These are phyloP conservation scores for Backusella macrospora DNA, from an alignment of 192 early-diverging fungal species.

Conservation along the genomic window DNA sequence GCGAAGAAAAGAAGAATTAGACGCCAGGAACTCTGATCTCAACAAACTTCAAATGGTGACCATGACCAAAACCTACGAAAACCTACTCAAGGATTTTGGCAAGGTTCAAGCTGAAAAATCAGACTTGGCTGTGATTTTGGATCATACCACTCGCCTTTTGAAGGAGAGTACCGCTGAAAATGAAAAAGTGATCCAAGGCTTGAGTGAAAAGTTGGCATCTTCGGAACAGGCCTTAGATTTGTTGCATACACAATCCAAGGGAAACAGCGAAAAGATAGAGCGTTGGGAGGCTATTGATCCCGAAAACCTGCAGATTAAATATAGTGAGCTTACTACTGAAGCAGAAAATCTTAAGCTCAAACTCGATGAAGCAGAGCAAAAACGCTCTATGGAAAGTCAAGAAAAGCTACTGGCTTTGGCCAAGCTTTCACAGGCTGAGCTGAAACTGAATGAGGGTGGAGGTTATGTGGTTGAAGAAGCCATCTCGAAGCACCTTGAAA, in stretches of 20 bases:
- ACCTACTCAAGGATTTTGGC: neutral
- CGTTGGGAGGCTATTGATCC: neutral
- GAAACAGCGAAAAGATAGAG: neutral
- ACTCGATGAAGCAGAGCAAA: neutral
- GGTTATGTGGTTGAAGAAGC: neutral
- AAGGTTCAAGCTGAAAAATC: neutral
- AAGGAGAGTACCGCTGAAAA: neutral
- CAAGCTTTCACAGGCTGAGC: neutral
- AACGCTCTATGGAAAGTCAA: neutral
- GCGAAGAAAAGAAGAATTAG: constrained; percentile 2
- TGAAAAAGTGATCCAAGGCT: neutral
- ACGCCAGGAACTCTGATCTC: neutral
- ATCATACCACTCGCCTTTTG: neutral
- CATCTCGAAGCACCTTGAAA: neutral
- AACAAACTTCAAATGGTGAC: neutral
- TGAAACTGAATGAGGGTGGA: neutral
- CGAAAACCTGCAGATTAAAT: neutral
- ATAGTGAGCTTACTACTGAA: neutral
- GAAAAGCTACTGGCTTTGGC: neutral
- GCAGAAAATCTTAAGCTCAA: neutral
- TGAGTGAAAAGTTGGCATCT: neutral
- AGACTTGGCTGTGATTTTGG: neutral
- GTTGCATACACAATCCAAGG: neutral
- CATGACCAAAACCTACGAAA: neutral
- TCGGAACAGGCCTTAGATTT: neutral